Percentiles rank a stretch among this genome's conserved stretches.
Evolutionary conservation across 495 filamentous ascomycete genomes (phyloP).

Genomic region (Hypoxylon intermedium): DNA sequence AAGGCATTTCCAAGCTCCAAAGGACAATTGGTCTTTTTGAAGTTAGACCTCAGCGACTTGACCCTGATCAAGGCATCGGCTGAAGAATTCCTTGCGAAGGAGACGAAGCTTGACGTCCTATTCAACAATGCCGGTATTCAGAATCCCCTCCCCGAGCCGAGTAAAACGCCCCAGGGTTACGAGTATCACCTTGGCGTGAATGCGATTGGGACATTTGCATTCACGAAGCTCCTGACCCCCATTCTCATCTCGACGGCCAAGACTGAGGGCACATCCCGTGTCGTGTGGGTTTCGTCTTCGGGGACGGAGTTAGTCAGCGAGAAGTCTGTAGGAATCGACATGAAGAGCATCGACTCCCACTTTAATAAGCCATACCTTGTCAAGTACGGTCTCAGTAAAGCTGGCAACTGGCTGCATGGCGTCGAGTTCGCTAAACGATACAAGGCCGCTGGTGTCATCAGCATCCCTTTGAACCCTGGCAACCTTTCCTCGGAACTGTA

Average conservation of each 20-base stretch:
- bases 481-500: conserved; percentile 41
- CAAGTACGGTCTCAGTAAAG: no score
- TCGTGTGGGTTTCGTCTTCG: conserved; percentile 53
- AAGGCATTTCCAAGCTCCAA: conserved; percentile 30
- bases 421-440: conserved; percentile 46
- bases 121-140: conserved; percentile 51
- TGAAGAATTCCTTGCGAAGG: conserved; percentile 30
- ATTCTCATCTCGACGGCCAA: conserved; percentile 38
- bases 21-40: conserved; percentile 36
- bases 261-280: conserved; percentile 48
- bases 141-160: conserved; percentile 34
- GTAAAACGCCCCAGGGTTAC: conserved; percentile 45
- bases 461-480: conserved; percentile 43
- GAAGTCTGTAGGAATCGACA: conserved; percentile 15
- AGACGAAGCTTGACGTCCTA: conserved; percentile 38
- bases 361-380: no score
- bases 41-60: no score
- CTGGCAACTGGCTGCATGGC: conserved; percentile 46
- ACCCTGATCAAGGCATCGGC: conserved; percentile 42
- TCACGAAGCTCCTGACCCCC: conserved; percentile 53
- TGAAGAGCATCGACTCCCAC: conserved; percentile 18
- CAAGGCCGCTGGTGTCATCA: conserved; percentile 41
- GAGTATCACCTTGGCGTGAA: conserved; percentile 52
- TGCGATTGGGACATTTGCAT: conserved; percentile 45
- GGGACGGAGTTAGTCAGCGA: conserved; percentile 33